Evolutionary conservation across 2,329 filamentous ascomycete genomes (phyloP).

Genomic region (Venturia nashicola): DNA sequence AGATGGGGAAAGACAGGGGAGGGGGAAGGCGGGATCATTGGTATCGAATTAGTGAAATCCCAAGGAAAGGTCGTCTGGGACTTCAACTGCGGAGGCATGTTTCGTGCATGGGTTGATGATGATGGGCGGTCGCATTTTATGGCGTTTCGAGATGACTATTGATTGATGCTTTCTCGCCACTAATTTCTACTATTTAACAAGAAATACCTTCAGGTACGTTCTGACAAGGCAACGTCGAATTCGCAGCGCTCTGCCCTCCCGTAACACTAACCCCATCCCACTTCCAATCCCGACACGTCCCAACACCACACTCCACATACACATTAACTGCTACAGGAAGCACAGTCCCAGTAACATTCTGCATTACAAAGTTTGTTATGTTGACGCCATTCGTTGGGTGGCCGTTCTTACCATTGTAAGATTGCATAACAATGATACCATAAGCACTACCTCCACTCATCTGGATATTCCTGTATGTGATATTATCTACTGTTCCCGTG

Average conservation of each 20-base stretch:
- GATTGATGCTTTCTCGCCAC: neutral
- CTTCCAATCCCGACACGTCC: slow-evolving; percentile 26
- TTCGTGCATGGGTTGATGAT: slow-evolving; percentile 62
- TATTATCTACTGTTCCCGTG: slow-evolving; percentile 37
- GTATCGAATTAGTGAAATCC: slow-evolving; percentile 50
- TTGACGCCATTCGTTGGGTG: slow-evolving; percentile 34
- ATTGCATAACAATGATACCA: slow-evolving; percentile 40
- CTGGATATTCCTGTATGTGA: slow-evolving; percentile 35
- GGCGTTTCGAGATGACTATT: slow-evolving; percentile 39
- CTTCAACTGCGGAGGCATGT: slow-evolving; percentile 83
- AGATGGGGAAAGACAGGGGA: slow-evolving; percentile 65
- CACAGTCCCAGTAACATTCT: slow-evolving; percentile 27
- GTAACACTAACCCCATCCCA: neutral
- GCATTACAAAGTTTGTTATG: slow-evolving; percentile 31
- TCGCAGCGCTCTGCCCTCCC: neutral
- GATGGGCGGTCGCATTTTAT: slow-evolving; percentile 44
- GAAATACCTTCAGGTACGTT: neutral
- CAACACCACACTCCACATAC: slow-evolving; percentile 42
- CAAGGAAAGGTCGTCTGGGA: slow-evolving; percentile 55
- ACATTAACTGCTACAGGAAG: neutral
- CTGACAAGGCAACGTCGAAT: neutral
- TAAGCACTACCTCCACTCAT: slow-evolving; percentile 33
- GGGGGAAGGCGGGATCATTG: slow-evolving; percentile 77
- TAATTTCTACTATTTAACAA: neutral
- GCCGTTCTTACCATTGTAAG: slow-evolving; percentile 33